phyloP scores from a whole-genome alignment of 1,284 basidiomycete species.

The Clitocybe nebularis region DNA sequence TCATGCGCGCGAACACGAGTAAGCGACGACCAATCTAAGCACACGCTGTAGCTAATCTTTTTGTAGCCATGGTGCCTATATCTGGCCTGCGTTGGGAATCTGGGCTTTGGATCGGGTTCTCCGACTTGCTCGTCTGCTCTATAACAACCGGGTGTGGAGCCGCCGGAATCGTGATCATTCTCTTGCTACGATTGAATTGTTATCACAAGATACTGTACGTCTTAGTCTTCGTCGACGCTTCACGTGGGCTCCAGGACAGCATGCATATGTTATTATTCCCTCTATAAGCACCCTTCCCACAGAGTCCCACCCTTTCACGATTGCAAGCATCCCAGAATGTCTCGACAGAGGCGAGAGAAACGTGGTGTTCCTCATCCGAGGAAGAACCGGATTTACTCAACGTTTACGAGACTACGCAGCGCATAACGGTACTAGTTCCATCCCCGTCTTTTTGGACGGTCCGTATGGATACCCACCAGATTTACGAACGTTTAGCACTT shows the following conservation, averaged over 20 bases:
- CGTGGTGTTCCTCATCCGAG: slow-evolving; percentile 27
- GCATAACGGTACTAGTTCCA: slow-evolving; percentile 18
- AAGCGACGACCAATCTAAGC: slow-evolving; percentile 3
- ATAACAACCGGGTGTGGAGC: slow-evolving; percentile 26
- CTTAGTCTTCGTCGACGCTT: slow-evolving; percentile 24
- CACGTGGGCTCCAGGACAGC: slow-evolving; percentile 29
- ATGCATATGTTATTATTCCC: slow-evolving; percentile 30
- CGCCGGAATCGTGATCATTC: slow-evolving; percentile 12
- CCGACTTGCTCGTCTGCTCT: slow-evolving; percentile 23
- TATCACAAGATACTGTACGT: slow-evolving; percentile 28
- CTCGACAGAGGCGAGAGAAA: slow-evolving; percentile 15
- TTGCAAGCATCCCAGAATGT: slow-evolving; percentile 26
- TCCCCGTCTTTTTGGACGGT: slow-evolving; percentile 29
- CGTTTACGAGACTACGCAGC: slow-evolving; percentile 23
- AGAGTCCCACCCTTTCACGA: slow-evolving; percentile 34
- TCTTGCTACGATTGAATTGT: slow-evolving; percentile 25
- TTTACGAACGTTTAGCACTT: slow-evolving; percentile 26
- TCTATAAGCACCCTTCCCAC: slow-evolving; percentile 27
- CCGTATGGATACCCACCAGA: slow-evolving; percentile 32
- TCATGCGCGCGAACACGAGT: slow-evolving; percentile 26
- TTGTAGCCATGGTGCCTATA: slow-evolving; percentile 25
- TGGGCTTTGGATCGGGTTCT: slow-evolving; percentile 29
- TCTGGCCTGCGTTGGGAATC: slow-evolving; percentile 29
- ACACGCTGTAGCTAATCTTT: background rate
- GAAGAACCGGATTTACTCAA: slow-evolving; percentile 26